Base-by-base conservation (phyloP, 306 rosid species). In the Chamaecrista fasciculata region DNA sequence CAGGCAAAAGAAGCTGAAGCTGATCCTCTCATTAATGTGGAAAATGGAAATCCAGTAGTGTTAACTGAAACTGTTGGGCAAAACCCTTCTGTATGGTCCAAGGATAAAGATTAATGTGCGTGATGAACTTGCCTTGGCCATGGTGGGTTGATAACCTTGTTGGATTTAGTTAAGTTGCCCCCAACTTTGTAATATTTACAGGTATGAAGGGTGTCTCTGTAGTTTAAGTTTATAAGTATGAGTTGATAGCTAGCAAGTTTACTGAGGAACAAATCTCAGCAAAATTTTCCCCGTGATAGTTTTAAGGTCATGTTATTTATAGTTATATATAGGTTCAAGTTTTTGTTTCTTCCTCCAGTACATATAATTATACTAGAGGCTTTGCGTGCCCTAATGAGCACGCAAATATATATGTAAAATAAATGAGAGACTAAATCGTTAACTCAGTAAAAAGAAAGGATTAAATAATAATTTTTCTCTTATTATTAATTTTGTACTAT, bases 1-100 rank as follows among this genome's bases (percentile, higher is more conserved):
- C 90, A 92, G 96, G 78, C 70, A 26, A 84, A 84, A 65, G 97
- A 89, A 69, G 86, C 42, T 21, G 97, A 87, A 72, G 76, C 87
- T 1, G 91, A 82, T 76, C 89, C 95, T 73, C 82, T 92, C 8
- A 36, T 87, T 40, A 78, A 46, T 34, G 82, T 67, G 62, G 96
- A 89, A 79, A 87, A 69, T 62, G 96, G 91, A 66, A 71, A 74
- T 10, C 66, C 82, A 21, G 71, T 33, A 56, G 70, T 68, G 21
- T 79, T 62, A 63, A 64, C 73, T 18, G 93, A 87, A 20, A 62
- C 37, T 8, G 82, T 77, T 44, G 80, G 75, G 62, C 81, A 57
- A 6, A 71, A 23, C 69, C 70, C 81, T 62, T 86, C 92, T 15
- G 80, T 62, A 28, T 91, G 95, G 95, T 80, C 76, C 72, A 77